Evolutionary conservation across 345 rosid genomes (phyloP).

Genomic region (Syzygium jambos): DNA sequence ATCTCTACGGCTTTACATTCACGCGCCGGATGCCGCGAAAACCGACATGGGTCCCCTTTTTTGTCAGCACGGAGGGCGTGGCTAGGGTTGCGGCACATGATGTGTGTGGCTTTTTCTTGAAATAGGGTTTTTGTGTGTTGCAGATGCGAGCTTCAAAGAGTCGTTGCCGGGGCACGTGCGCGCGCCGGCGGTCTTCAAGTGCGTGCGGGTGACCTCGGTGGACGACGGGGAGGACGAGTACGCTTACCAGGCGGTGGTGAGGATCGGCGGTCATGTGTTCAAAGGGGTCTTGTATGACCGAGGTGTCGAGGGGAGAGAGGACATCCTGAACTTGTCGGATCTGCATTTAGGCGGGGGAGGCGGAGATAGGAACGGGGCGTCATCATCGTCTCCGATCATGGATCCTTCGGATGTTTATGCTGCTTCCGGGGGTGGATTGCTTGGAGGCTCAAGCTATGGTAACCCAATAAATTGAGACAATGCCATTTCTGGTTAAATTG

Average conservation of each 20-base stretch:
- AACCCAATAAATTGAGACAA: constrained; percentile 43
- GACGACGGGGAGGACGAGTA: constrained; percentile 91
- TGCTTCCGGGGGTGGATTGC: constrained; percentile 51
- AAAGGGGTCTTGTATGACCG: constrained; percentile 89
- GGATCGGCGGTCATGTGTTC: constrained; percentile 84
- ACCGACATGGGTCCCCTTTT: background rate
- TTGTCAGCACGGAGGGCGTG: background rate
- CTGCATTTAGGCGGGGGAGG: constrained; percentile 65
- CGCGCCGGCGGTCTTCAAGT: constrained; percentile 88
- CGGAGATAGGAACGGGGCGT: constrained; percentile 35
- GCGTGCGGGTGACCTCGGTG: constrained; percentile 87
- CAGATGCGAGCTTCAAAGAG: constrained; percentile 56
- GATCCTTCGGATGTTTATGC: constrained; percentile 59
- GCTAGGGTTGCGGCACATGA: background rate
- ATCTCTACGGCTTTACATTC: background rate
- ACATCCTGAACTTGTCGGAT: constrained; percentile 72
- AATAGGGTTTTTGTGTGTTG: constrained; percentile 1
- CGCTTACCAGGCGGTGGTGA: constrained; percentile 87
- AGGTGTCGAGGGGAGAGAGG: constrained; percentile 66
- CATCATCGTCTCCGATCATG: constrained; percentile 47
- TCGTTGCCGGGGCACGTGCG: constrained; percentile 71
- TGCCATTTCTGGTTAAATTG: background rate
- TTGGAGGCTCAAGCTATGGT: constrained; percentile 57
- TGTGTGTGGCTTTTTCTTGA: background rate
- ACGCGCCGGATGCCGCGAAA: background rate